Percentiles rank a stretch among this genome's conserved stretches.
These are phyloP conservation scores for Globisporangium nagaii DNA, from an alignment of 352 stramenopile genomes.

Conservation along the genomic window DNA sequence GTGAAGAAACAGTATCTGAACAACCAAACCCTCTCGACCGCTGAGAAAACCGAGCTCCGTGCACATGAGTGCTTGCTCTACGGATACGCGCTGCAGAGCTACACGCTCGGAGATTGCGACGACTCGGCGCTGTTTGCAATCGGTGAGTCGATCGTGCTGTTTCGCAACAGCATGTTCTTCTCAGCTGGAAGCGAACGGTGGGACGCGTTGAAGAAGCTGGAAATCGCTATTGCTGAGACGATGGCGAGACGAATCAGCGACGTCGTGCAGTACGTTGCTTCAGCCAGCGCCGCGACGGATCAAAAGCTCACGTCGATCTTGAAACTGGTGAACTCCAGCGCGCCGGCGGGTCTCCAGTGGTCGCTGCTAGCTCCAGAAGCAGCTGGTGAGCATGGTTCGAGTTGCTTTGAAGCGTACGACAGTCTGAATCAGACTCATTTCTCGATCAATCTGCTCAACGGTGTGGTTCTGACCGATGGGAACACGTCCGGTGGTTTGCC, in stretches of 20 bases:
- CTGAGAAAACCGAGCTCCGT: constrained; percentile 21
- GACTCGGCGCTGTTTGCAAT: constrained; percentile 16
- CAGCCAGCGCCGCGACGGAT: not conserved
- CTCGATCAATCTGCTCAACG: constrained; percentile 42
- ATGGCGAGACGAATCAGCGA: constrained; percentile 21
- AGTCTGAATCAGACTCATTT: constrained; percentile 16
- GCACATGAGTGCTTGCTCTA: constrained; percentile 40
- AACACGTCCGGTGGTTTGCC: constrained; percentile 30
- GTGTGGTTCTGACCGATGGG: constrained; percentile 32
- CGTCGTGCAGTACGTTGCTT: constrained; percentile 6
- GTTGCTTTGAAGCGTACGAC: constrained; percentile 28
- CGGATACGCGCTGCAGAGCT: constrained; percentile 31
- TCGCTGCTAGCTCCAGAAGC: too few relatives aligned
- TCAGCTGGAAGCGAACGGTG: not conserved
- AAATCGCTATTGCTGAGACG: constrained; percentile 16
- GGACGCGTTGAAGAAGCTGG: not conserved
- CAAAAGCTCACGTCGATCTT: constrained; percentile 19
- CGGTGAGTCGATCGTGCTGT: constrained; percentile 41
- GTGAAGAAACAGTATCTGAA: not conserved
- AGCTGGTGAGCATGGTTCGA: constrained; percentile 9
- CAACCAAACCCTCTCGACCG: not conserved
- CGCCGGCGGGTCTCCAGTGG: constrained; percentile 20
- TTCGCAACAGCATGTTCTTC: constrained; percentile 22
- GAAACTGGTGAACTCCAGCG: constrained; percentile 14
- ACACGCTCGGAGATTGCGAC: constrained; percentile 6